Evolutionary conservation across 805 yeast genomes (phyloP), one percentile per base, ranked within the genome.

Genomic region (Candida vartiovaarae): DNA sequence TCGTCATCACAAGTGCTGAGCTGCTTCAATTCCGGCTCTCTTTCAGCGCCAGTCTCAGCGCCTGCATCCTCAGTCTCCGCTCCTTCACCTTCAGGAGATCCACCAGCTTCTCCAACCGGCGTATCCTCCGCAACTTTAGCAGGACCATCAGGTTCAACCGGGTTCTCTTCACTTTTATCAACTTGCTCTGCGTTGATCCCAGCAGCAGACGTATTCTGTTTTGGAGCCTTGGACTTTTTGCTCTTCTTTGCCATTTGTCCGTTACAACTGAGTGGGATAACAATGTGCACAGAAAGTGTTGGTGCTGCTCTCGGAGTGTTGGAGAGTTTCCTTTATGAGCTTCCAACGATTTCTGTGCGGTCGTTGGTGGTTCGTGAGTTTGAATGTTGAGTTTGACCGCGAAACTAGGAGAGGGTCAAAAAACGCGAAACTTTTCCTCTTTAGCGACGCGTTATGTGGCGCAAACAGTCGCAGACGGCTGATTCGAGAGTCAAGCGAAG

Each of bases 181-280:
- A 36, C 28, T 29, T 39, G 38, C 15, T 43, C 34, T 27, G 40
- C 34, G 48, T 49, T 47, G 36, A 24, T 37, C 11, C n/a, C 36
- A 39, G 42, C 40, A 26, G 34, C 41, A 40, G 7, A 32, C 27
- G 20, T 38, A 34, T 38, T 34, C 30, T 35, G 38, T 20, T n/a
- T 50, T 28, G 35, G 39, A 38, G 31, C 32, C 41, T 39, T 39
- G 15, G 20, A 23, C 41, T 39, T 33, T 15, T 39, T 32, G 39
- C 37, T 52, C 51, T 51, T 51, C 47, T 47, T 57, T 11, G 54
- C 51, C 55, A 51, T 50, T 11, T 8, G 25, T 11, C 31, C 10
- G 40, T 27, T 11, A 10, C 6, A 5, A 26, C 20, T 6, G 11
- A 9, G 33, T 32, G 33, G 3, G 33, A 15, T 15, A 15, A 15